Conservation (phyloP, 2,329 filamentous ascomycete genomes). For the Capronia epimyces region DNA sequence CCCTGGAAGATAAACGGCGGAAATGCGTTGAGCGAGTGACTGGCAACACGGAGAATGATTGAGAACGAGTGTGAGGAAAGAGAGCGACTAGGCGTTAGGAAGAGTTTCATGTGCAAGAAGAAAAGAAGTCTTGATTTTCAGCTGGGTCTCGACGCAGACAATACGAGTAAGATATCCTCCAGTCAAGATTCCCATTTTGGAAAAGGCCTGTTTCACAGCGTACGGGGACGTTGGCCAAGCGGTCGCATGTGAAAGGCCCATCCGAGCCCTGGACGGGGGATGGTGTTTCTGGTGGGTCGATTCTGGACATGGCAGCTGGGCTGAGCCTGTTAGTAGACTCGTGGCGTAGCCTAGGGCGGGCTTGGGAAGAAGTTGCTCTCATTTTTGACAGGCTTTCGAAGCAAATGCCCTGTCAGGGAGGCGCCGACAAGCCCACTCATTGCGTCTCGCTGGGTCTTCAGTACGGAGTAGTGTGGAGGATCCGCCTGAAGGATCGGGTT, state of each 20-base stretch:
- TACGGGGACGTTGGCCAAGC: not conserved
- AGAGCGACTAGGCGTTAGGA: slow-evolving; percentile 10
- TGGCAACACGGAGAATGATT: slow-evolving; percentile 2
- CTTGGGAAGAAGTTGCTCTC: not conserved
- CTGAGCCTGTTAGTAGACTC: slow-evolving; percentile 5
- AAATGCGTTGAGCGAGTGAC: slow-evolving; percentile 12
- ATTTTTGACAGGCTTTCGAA: not conserved
- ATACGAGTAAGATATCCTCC: slow-evolving; percentile 11
- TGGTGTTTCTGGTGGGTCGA: slow-evolving; percentile 1
- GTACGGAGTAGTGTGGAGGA: slow-evolving; percentile 9
- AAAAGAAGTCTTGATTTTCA: slow-evolving; percentile 16
- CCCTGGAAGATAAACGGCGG: not conserved
- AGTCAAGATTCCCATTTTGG: not conserved
- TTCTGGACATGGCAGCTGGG: not conserved
- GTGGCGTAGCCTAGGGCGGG: slow-evolving; percentile 9
- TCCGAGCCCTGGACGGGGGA: slow-evolving; percentile 5
- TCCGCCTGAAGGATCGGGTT: not conserved
- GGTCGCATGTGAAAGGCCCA: slow-evolving; percentile 7
- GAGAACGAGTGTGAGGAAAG: slow-evolving; percentile 14
- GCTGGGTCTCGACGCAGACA: slow-evolving; percentile 15
- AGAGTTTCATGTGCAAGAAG: slow-evolving; percentile 13
- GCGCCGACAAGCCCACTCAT: not conserved
- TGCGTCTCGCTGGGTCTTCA: not conserved
- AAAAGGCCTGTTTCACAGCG: slow-evolving; percentile 17
- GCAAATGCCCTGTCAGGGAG: not conserved